Evolutionary conservation across 139 green algal species (phyloP).

Genomic region (Chlamydomonas urium): DNA sequence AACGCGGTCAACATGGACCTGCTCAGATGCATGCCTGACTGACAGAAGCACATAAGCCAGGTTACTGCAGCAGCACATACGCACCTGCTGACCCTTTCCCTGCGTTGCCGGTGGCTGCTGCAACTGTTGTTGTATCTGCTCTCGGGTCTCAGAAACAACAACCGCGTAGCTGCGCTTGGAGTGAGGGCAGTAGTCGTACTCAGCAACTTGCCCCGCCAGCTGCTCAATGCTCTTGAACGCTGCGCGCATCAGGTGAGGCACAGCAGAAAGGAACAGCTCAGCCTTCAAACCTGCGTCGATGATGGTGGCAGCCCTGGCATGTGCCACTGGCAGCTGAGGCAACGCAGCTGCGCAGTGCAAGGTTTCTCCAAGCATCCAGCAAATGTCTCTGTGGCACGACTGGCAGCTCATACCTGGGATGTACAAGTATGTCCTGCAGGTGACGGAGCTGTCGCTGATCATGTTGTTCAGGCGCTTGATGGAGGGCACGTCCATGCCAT

Average conservation of each 20-base stretch:
- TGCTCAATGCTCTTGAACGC: too few species aligned
- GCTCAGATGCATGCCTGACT: neutral
- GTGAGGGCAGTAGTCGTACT: too few species aligned
- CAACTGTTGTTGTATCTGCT: too few species aligned
- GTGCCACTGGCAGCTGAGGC: neutral
- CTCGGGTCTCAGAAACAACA: too few species aligned
- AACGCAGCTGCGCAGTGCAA: neutral
- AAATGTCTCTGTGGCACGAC: neutral
- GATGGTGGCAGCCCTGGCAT: neutral
- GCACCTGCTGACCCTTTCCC: neutral
- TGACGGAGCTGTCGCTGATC: neutral
- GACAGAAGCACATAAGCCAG: neutral
- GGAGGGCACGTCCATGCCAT: neutral
- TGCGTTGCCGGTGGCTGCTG: too few species aligned
- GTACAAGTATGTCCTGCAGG: neutral
- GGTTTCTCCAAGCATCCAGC: neutral
- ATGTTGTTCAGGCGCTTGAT: conserved; percentile 7
- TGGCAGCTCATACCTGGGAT: neutral
- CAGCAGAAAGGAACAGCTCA: neutral
- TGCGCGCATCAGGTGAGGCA: neutral
- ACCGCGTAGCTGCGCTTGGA: too few species aligned
- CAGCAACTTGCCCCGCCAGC: too few species aligned
- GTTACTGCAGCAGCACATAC: neutral
- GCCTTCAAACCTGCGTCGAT: too few species aligned
- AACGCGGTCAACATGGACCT: too few species aligned